These are phyloP conservation scores for Torulaspora pretoriensis DNA, from an alignment of 1,139 yeast genomes.

Conservation along the genomic window DNA sequence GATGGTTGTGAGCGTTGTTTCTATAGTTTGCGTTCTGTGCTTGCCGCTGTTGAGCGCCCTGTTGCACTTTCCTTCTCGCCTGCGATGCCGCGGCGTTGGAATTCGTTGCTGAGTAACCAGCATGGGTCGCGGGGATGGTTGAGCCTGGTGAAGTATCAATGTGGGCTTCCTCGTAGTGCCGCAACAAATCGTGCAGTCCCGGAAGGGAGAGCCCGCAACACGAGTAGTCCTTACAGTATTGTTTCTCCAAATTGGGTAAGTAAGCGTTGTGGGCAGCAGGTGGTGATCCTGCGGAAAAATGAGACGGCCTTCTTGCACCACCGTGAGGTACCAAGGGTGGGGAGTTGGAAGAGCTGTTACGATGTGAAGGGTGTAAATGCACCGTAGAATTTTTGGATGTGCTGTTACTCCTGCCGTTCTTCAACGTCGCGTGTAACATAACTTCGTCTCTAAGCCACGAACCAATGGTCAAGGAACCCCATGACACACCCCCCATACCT, in stretches of 20 bases:
- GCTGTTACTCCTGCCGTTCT: slow-evolving; percentile 16
- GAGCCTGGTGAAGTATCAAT: slow-evolving; percentile 67
- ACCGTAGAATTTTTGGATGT: slow-evolving; percentile 12
- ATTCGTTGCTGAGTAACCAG: slow-evolving; percentile 5
- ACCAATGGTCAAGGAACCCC: slow-evolving; percentile 95
- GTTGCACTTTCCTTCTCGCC: slow-evolving; percentile 10
- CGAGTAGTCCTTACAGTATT: slow-evolving; percentile 91
- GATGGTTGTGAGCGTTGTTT: slow-evolving; percentile 2
- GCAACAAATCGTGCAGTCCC: slow-evolving; percentile 83
- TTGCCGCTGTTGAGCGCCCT: slow-evolving; percentile 9
- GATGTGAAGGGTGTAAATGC: slow-evolving; percentile 11
- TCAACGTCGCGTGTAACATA: slow-evolving; percentile 37
- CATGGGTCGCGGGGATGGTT: slow-evolving; percentile 16
- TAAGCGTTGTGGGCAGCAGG: slow-evolving; percentile 66
- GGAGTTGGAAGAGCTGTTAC: slow-evolving; percentile 2
- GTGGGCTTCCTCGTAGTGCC: slow-evolving; percentile 96
- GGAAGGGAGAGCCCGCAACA: slow-evolving; percentile 94
- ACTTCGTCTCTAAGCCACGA: slow-evolving; percentile 96
- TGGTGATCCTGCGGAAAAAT: slow-evolving; percentile 48
- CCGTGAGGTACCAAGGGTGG: slow-evolving; percentile 6
- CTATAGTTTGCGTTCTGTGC: slow-evolving; percentile 18
- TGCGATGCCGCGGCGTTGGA: slow-evolving; percentile 7
- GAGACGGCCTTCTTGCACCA: slow-evolving; percentile 17
- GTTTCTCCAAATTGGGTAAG: slow-evolving; percentile 88
- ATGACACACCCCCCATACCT: slow-evolving; percentile 97